A percentile compares a stretch with the other conserved stretches of the same genome.
These are phyloP conservation scores for Psilocybe tampanensis DNA, from an alignment of 768 basidiomycete genomes.

Conservation along the genomic window DNA sequence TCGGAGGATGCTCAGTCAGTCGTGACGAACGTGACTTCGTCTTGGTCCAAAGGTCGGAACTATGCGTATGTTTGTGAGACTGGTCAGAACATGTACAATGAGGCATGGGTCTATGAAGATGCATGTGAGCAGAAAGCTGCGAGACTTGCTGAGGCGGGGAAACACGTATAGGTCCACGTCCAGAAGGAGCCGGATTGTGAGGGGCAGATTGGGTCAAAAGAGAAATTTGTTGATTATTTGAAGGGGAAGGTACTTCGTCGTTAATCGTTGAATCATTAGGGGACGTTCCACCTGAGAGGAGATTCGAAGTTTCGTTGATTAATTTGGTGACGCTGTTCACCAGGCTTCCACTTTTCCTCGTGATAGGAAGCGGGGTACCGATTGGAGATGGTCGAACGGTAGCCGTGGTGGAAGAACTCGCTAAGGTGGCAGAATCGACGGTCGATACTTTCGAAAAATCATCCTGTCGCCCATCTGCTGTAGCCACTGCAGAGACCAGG, in stretches of 20 bases:
- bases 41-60: slow-evolving; percentile 17
- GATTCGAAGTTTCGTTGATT: slow-evolving; percentile 21
- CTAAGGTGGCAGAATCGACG: slow-evolving; percentile 31
- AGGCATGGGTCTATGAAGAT: slow-evolving; percentile 31
- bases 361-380: slow-evolving; percentile 32
- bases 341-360: slow-evolving; percentile 26
- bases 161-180: slow-evolving; percentile 26
- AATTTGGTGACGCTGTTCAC: slow-evolving; percentile 28
- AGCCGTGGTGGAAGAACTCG: slow-evolving; percentile 42
- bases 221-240: slow-evolving; percentile 43
- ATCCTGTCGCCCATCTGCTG: slow-evolving; percentile 43
- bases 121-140: slow-evolving; percentile 44
- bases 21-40: slow-evolving; percentile 24
- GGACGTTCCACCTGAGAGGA: slow-evolving; percentile 18
- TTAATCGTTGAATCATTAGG: slow-evolving; percentile 16
- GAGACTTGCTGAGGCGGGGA: slow-evolving; percentile 44
- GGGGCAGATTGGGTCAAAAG: slow-evolving; percentile 64
- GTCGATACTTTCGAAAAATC: slow-evolving; percentile 40
- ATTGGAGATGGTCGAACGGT: slow-evolving; percentile 45
- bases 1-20: slow-evolving; percentile 18
- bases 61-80: slow-evolving; percentile 20
- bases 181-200: slow-evolving; percentile 25
- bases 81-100: slow-evolving; percentile 27
- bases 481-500: slow-evolving; percentile 51
- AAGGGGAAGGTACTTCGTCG: slow-evolving; percentile 14